Percentiles rank a stretch among this genome's conserved stretches.
Evolutionary conservation across 2,329 filamentous ascomycete genomes (phyloP).

Genomic region (Apiospora sp.): DNA sequence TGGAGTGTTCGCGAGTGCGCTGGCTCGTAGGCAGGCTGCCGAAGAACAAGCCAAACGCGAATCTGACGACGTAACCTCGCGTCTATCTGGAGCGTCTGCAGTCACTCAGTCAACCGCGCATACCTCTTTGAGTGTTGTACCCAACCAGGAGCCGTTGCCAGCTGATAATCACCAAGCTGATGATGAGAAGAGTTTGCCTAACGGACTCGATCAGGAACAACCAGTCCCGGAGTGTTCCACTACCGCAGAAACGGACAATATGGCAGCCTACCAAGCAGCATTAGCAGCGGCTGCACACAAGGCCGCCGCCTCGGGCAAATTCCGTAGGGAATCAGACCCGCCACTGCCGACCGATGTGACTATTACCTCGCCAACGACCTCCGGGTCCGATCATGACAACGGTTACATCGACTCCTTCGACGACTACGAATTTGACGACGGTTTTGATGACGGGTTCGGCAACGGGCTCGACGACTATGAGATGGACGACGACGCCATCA

Average conservation of each 20-base stretch:
- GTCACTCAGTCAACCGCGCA: slow-evolving; percentile 58
- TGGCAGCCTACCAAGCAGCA: slow-evolving; percentile 81
- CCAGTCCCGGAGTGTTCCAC: slow-evolving; percentile 30
- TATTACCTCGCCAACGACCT: slow-evolving; percentile 45
- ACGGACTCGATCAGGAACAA: slow-evolving; percentile 27
- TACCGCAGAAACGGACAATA: slow-evolving; percentile 38
- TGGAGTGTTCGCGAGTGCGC: slow-evolving; percentile 62
- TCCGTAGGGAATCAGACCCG: slow-evolving; percentile 66
- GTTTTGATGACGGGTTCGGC: slow-evolving; percentile 36
- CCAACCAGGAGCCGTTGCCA: slow-evolving; percentile 35
- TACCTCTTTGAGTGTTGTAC: slow-evolving; percentile 55
- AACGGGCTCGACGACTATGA: slow-evolving; percentile 58
- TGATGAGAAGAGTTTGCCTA: slow-evolving; percentile 23
- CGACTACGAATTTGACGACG: slow-evolving; percentile 33
- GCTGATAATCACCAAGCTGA: slow-evolving; percentile 25
- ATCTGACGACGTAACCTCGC: slow-evolving; percentile 56
- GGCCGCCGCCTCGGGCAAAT: slow-evolving; percentile 79
- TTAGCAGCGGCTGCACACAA: slow-evolving; percentile 82
- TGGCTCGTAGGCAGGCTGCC: slow-evolving; percentile 52
- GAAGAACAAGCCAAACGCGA: slow-evolving; percentile 48
- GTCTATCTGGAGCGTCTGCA: slow-evolving; percentile 53
- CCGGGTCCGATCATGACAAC: slow-evolving; percentile 39
- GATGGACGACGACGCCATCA: slow-evolving; percentile 86
- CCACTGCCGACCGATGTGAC: slow-evolving; percentile 45
- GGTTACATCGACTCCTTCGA: slow-evolving; percentile 36